These are phyloP conservation scores for Colletotrichum destructivum DNA, from an alignment of 2,329 filamentous ascomycete genomes.

Conservation along the genomic window DNA sequence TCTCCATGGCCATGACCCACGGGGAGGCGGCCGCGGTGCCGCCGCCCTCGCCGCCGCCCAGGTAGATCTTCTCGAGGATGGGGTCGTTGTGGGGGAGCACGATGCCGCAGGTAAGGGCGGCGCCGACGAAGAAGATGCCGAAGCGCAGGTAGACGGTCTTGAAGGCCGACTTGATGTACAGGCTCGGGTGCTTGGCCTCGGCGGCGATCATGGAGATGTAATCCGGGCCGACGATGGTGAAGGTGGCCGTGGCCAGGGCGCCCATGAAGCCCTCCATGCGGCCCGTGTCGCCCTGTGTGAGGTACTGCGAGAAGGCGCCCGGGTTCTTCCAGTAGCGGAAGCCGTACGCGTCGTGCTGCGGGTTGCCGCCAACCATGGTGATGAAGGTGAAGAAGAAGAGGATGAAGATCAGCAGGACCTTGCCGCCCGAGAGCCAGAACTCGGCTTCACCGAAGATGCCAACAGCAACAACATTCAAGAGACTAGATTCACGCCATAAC, in stretches of 20 bases:
- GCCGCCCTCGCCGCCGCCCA: constrained; percentile 68
- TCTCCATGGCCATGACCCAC: constrained; percentile 76
- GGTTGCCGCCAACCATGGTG: constrained; percentile 49
- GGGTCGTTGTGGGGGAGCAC: constrained; percentile 76
- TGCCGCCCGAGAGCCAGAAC: constrained; percentile 70
- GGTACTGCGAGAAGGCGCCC: constrained; percentile 41
- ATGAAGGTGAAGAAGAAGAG: constrained; percentile 75
- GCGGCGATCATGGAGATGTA: constrained; percentile 77
- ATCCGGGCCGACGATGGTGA: constrained; percentile 76
- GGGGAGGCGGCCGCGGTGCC: constrained; percentile 61
- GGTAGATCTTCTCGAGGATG: constrained; percentile 66
- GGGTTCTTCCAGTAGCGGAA: constrained; percentile 42
- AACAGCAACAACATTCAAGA: constrained; percentile 43
- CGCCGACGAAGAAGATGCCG: constrained; percentile 63
- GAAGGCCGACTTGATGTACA: constrained; percentile 70
- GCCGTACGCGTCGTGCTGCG: constrained; percentile 46
- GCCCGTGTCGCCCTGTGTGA: constrained; percentile 68
- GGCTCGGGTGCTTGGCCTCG: constrained; percentile 74
- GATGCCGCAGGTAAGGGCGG: constrained; percentile 77
- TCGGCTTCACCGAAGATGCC: constrained; percentile 68
- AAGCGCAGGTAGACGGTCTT: constrained; percentile 78
- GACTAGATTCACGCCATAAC: constrained; percentile 39
- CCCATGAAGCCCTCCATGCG: constrained; percentile 80
- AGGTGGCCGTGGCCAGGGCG: constrained; percentile 76
- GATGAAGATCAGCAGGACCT: constrained; percentile 69